Percentiles rank a stretch among this genome's conserved stretches.
Evolutionary conservation across 1,284 basidiomycete species (phyloP).

Genomic region (Rhodotorula sp.): DNA sequence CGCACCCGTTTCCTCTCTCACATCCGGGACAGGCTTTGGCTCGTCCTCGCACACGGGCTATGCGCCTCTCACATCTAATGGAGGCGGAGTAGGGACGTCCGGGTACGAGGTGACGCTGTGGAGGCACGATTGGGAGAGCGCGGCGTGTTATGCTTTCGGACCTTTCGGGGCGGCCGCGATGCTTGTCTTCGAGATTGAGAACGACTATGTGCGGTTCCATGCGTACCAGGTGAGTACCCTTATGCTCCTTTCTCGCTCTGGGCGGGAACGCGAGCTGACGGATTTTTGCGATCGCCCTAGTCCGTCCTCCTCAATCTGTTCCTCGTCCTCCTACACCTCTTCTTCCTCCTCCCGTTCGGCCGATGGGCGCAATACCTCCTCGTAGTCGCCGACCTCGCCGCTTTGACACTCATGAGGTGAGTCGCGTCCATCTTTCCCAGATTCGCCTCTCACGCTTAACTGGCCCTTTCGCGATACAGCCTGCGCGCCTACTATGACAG

Average conservation of each 20-base stretch:
- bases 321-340: conserved; percentile 21
- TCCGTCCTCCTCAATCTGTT: conserved; percentile 23
- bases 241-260: not conserved
- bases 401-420: conserved; percentile 19
- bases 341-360: conserved; percentile 21
- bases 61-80: not conserved
- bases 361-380: conserved; percentile 19
- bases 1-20: conserved; percentile 20
- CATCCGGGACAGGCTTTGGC: conserved; percentile 9
- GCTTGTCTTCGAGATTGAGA: conserved; percentile 33
- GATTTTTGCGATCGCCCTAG: not conserved
- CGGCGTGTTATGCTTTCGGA: conserved; percentile 21
- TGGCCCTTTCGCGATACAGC: not conserved
- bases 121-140: conserved; percentile 10
- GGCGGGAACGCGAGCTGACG: too few relatives aligned
- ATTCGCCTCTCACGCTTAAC: too few relatives aligned
- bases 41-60: conserved; percentile 2
- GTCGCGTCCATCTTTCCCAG: not conserved
- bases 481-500: conserved; percentile 29
- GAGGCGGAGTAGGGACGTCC: not conserved
- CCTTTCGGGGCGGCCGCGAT: conserved; percentile 31
- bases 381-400: conserved; percentile 14
- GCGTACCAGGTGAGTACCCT: conserved; percentile 20
- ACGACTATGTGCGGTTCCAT: conserved; percentile 34
- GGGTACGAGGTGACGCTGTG: conserved; percentile 24